These are phyloP conservation scores for Penicillium roqueforti DNA, from an alignment of 495 filamentous ascomycete genomes.

Conservation along the genomic window DNA sequence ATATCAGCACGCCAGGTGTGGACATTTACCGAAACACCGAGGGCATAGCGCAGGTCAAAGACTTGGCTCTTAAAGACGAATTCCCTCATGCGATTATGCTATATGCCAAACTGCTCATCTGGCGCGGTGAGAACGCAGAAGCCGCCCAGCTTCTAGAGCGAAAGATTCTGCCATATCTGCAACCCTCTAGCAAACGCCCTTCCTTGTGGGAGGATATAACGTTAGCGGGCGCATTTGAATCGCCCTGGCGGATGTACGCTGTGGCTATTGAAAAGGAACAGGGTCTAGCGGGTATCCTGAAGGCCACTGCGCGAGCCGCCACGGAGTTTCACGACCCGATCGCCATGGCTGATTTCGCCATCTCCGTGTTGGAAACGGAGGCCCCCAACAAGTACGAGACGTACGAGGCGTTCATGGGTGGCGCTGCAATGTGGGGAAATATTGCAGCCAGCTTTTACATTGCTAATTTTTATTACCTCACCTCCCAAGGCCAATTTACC, in stretches of 20 bases:
- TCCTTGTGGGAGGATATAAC: conserved; percentile 11
- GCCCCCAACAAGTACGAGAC: conserved; percentile 13
- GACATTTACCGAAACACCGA: conserved; percentile 11
- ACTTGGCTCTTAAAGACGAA: conserved; percentile 17
- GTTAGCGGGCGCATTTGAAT: not conserved
- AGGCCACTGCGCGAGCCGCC: conserved; percentile 23
- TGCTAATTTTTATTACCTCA: conserved; percentile 40
- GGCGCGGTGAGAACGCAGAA: conserved; percentile 17
- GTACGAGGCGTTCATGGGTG: conserved; percentile 38
- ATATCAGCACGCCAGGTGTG: conserved; percentile 7
- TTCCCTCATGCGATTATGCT: conserved; percentile 32
- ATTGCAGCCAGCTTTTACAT: conserved; percentile 29
- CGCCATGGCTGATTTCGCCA: conserved; percentile 28
- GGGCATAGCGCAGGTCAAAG: conserved; percentile 18
- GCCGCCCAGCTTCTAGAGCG: conserved; percentile 24
- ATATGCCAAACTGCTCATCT: conserved; percentile 27
- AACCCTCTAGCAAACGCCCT: conserved; percentile 7
- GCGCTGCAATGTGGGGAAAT: conserved; percentile 30
- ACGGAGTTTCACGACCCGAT: conserved; percentile 30
- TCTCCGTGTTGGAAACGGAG: conserved; percentile 17
- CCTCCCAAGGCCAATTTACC: conserved; percentile 21
- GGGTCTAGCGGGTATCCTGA: conserved; percentile 6
- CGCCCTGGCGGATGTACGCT: conserved; percentile 29
- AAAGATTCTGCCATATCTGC: conserved; percentile 20
- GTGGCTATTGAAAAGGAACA: conserved; percentile 15